Base-by-base conservation (phyloP, 306 rosid species). In the Arachis hypogaea region DNA sequence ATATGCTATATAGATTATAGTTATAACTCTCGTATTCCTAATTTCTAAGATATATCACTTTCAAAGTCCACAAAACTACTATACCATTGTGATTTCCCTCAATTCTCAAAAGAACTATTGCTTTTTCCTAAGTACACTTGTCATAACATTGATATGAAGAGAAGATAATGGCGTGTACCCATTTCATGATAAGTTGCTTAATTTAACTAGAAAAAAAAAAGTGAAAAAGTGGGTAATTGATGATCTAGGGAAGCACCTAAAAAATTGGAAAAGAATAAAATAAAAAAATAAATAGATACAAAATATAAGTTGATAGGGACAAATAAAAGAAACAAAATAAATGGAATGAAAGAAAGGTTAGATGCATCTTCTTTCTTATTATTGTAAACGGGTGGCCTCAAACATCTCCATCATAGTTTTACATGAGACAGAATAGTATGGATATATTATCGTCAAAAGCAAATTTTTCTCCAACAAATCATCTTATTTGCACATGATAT, bases 401-500 rank as follows among this genome's bases (percentile, higher is more conserved):
- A 59, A 69, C 82, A 84, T 80, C 78, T 11, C 71, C 63, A 73
- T 80, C 87, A 54, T 68, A 9, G 33, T 51, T 68, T 80, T 54
- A 68, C 73, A 69, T 65, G 66, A 66, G 82, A 84, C 83, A 84
- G 73, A 68, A 45, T 59, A 66, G 63, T 74, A 59, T 68, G 67
- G 58, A 69, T 59, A 28, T 64, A 55, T 71, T 16, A 45, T 59
- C 28, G 70, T 69, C 52, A 45, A 69, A 80, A 59, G 57, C 44
- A 72, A 60, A 69, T 78, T 62, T 62, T 61, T 57, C 65, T 58
- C 72, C 78, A 82, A 77, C 65, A 59, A 46, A 80, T 73, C 78
- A 77, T 52, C 80, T 4, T 63, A 69, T 58, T 80, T 84, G 85
- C 87, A 84, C 87, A 84, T 84, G 87, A 77, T 59, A 45, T 10